Conservation (phyloP, 1,139 yeast genomes). For the Kluyveromyces sp. region DNA sequence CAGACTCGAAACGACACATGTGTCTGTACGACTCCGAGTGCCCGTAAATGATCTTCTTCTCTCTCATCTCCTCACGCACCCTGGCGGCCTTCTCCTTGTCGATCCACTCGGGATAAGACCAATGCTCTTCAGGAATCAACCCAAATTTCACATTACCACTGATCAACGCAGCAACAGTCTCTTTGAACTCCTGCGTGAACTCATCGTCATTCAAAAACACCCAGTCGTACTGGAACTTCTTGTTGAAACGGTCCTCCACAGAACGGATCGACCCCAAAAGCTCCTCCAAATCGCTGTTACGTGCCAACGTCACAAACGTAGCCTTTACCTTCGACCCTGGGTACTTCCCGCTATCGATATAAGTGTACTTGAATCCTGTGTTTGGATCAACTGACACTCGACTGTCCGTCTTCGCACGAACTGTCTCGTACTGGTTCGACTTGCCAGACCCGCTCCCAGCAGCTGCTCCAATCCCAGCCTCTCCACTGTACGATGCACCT, state of each 20-base stretch:
- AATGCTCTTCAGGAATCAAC: conserved; percentile 41
- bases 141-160: conserved; percentile 49
- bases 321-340: conserved; percentile 42
- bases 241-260: conserved; percentile 69
- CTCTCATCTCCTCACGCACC: conserved; percentile 43
- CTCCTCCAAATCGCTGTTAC: conserved; percentile 57
- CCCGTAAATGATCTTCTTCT: conserved; percentile 49
- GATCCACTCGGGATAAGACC: conserved; percentile 54
- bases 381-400: conserved; percentile 2
- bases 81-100: conserved; percentile 50
- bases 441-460: background rate
- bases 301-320: conserved; percentile 64
- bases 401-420: background rate
- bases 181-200: conserved; percentile 41
- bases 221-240: conserved; percentile 61
- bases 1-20: conserved; percentile 71
- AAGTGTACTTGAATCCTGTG: conserved; percentile 17
- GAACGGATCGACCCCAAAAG: conserved; percentile 53
- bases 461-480: background rate
- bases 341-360: conserved; percentile 16
- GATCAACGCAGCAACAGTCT: conserved; percentile 33
- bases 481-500: conserved; percentile 8
- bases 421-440: background rate
- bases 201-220: conserved; percentile 58
- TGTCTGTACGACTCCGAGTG: conserved; percentile 55